These are phyloP conservation scores for Agastache rugosa DNA, from an alignment of 257 asterid genomes.

Conservation along the genomic window DNA sequence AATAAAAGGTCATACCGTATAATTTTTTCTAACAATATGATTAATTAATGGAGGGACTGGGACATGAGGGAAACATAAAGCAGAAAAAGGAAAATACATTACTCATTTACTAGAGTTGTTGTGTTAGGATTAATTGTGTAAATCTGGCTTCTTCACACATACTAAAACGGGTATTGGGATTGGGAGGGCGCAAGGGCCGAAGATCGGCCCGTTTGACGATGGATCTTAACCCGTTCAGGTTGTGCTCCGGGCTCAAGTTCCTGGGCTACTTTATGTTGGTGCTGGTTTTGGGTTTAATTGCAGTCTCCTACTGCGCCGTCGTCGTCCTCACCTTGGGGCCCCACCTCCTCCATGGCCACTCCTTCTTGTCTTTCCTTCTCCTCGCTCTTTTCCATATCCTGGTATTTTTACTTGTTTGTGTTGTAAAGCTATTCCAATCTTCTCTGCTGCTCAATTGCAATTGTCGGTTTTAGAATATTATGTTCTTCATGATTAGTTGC, in stretches of 20 bases:
- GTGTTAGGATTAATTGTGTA: not conserved
- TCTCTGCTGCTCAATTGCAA: not conserved
- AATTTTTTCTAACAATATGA: not conserved
- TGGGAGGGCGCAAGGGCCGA: slow-evolving; percentile 39
- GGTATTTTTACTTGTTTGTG: slow-evolving; percentile 41
- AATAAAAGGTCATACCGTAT: too few relatives aligned
- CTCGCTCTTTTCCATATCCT: slow-evolving; percentile 68
- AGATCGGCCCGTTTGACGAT: slow-evolving; percentile 45
- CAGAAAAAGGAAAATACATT: too few relatives aligned
- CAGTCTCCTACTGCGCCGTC: slow-evolving; percentile 73
- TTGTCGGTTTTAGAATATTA: not conserved
- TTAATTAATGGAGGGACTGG: too few relatives aligned
- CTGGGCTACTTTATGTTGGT: slow-evolving; percentile 80
- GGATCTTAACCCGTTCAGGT: slow-evolving; percentile 73
- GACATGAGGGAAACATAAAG: too few relatives aligned
- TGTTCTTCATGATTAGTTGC: not conserved
- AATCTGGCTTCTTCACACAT: slow-evolving; percentile 39
- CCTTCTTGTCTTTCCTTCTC: slow-evolving; percentile 52
- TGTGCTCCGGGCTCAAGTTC: slow-evolving; percentile 74
- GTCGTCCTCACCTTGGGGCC: slow-evolving; percentile 73
- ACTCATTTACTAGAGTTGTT: too few relatives aligned
- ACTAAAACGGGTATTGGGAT: slow-evolving; percentile 45
- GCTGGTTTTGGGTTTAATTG: slow-evolving; percentile 59
- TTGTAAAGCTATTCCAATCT: too few relatives aligned
- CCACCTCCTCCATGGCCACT: slow-evolving; percentile 61